Evolutionary conservation across 192 early-diverging fungal species (phyloP), one percentile per base, ranked within the genome.

Genomic region (Podila clonocystis): DNA sequence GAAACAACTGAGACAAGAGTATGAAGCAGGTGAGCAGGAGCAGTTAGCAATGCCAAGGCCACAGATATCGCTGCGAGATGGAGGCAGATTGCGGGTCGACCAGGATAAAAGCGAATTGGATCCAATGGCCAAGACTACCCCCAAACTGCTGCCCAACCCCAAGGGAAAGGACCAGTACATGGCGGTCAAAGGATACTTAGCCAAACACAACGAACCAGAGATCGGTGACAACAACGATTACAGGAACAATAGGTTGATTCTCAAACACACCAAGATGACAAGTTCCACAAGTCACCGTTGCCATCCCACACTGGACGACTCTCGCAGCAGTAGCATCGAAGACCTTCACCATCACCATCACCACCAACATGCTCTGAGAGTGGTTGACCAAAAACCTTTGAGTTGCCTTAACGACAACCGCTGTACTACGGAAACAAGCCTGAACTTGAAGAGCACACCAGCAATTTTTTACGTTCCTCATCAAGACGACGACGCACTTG

Each of bases 391-490:
- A 11, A 55, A 55, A 0, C n/a, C 52, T 55, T 55, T 26, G 24
- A 22, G 26, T 12, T 55, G 52, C 24, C 24, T 55, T n/a, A 26
- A 26, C 52, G 26, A 9, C 11, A 55, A 55, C 52, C 20, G 52
- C 52, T 58, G 72, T 13, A n/a, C 48, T 28, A 17, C 20, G 15
- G 63, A 58, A 45, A 36, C 50, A 28, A 33, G n/a, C 7, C 19
- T 15, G 31, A 45, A 31, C 38, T 29, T 59, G 20, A 77, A 77
- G n/a, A 68, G 52, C 2, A 70, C 75, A 0, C 68, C 75, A 0
- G 28, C 75, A 19, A 72, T 78, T 13, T 78, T 78, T 63, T 78
- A 78, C 29, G 69, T 78, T 13, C 75, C 75, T 4, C 75, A 78
- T 30, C 75, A 78, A 26, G 75, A 78, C 12, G 75, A 78, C 33